These are phyloP conservation scores for Zea mays DNA, from an alignment of 176 grass and related monocot species.

Conservation along the genomic window DNA sequence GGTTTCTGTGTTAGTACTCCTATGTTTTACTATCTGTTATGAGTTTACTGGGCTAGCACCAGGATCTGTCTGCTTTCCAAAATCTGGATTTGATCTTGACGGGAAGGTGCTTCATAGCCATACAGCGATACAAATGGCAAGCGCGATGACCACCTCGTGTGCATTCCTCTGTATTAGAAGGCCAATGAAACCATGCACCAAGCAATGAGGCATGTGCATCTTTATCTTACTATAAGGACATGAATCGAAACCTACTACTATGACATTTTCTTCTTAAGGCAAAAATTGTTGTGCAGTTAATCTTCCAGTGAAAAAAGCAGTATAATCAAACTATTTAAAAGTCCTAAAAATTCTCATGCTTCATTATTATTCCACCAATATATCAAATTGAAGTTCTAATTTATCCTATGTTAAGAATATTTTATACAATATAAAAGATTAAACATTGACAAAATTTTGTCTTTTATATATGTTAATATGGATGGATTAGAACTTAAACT, in stretches of 20 bases:
- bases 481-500: too few species aligned
- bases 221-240: not conserved
- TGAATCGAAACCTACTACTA: not conserved
- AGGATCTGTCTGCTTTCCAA: conserved; percentile 8
- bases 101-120: conserved; percentile 41
- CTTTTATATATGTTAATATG: too few species aligned
- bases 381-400: too few species aligned
- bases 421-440: too few species aligned
- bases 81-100: conserved; percentile 16
- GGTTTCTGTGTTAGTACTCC: not conserved
- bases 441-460: too few species aligned
- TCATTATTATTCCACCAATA: too few species aligned
- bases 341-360: too few species aligned
- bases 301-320: too few species aligned
- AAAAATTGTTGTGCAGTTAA: too few species aligned
- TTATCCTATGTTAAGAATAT: too few species aligned
- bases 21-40: conserved; percentile 31
- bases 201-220: conserved; percentile 22
- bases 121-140: conserved; percentile 41
- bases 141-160: conserved; percentile 32
- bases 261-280: not conserved
- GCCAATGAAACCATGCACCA: conserved; percentile 27
- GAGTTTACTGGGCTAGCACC: conserved; percentile 1
- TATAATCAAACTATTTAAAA: too few species aligned
- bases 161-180: conserved; percentile 50